Percentiles rank a stretch among this genome's conserved stretches.
Conservation (phyloP, 441 rosid species). For the Melastoma candidum region DNA sequence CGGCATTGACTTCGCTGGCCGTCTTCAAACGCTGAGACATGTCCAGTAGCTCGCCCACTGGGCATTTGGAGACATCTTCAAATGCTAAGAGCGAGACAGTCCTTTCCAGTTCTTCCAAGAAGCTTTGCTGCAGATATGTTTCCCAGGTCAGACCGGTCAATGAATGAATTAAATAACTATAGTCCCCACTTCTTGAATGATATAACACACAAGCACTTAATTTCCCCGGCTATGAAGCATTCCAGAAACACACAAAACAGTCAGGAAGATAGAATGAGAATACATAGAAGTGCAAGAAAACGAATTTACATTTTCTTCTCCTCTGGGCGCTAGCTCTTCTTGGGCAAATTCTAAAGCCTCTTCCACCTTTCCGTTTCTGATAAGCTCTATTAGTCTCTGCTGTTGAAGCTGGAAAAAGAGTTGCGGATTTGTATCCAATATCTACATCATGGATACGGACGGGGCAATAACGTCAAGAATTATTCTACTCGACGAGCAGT, state of each 20-base stretch:
- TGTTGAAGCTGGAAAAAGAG: conserved; percentile 98
- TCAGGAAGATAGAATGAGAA: background rate
- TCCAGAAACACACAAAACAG: no score
- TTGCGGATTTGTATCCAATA: conserved; percentile 87
- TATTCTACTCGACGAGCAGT: background rate
- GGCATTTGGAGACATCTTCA: conserved; percentile 77
- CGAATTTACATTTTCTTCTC: conserved; percentile 72
- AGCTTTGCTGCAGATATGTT: conserved; percentile 51
- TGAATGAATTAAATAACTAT: no score
- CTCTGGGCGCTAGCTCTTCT: conserved; percentile 95
- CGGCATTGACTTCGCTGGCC: conserved; percentile 94
- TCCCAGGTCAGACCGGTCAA: background rate
- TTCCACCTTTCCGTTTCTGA: conserved; percentile 79
- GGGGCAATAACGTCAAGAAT: conserved; percentile 4
- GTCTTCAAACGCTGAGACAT: conserved; percentile 84
- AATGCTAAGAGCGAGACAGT: conserved; percentile 86
- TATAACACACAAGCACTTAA: no score
- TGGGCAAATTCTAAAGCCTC: conserved; percentile 97
- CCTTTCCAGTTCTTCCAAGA: conserved; percentile 88
- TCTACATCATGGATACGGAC: conserved; percentile 31
- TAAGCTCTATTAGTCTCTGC: conserved; percentile 86
- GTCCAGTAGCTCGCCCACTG: conserved; percentile 80
- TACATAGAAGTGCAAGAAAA: background rate
- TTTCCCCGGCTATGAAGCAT: no score
- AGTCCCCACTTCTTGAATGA: no score